These are phyloP conservation scores for Nemania sp. DNA, from an alignment of 2,329 filamentous ascomycete species.

Conservation along the genomic window DNA sequence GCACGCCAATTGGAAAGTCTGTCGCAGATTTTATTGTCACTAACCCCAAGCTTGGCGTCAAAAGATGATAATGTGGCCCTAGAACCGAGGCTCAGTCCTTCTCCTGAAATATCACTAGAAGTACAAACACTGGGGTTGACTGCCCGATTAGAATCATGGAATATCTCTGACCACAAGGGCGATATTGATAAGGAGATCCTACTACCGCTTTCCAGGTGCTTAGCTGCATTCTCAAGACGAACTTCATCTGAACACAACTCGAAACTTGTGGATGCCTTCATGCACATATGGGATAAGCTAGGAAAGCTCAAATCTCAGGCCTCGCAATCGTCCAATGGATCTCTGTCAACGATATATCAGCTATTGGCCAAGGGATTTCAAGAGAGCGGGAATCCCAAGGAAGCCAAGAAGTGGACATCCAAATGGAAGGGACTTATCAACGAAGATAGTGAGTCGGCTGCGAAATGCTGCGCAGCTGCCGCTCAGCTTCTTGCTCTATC, in stretches of 20 bases:
- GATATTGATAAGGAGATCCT: slow-evolving; percentile 66
- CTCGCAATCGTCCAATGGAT: slow-evolving; percentile 45
- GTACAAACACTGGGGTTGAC: slow-evolving; percentile 67
- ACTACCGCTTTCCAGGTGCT: slow-evolving; percentile 65
- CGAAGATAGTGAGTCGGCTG: slow-evolving; percentile 48
- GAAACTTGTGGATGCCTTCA: slow-evolving; percentile 42
- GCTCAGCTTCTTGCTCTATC: slow-evolving; percentile 60
- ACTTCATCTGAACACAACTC: slow-evolving; percentile 45
- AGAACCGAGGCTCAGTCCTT: slow-evolving; percentile 58
- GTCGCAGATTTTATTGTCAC: slow-evolving; percentile 64
- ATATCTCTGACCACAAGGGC: slow-evolving; percentile 60
- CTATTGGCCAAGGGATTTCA: slow-evolving; percentile 54
- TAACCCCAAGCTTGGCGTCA: slow-evolving; percentile 68
- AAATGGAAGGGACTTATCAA: slow-evolving; percentile 48
- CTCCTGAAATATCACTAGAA: slow-evolving; percentile 61
- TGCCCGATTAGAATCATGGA: slow-evolving; percentile 67
- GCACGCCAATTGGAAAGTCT: slow-evolving; percentile 68
- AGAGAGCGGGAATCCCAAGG: slow-evolving; percentile 48
- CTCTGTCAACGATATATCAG: slow-evolving; percentile 55
- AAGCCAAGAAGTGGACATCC: slow-evolving; percentile 60
- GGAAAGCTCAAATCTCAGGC: slow-evolving; percentile 41
- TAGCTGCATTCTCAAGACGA: slow-evolving; percentile 63
- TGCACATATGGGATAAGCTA: slow-evolving; percentile 45
- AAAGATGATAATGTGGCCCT: slow-evolving; percentile 61
- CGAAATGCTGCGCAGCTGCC: slow-evolving; percentile 54